Conservation (phyloP, 2,329 filamentous ascomycete genomes). For the Corniculantispora saksenae region DNA sequence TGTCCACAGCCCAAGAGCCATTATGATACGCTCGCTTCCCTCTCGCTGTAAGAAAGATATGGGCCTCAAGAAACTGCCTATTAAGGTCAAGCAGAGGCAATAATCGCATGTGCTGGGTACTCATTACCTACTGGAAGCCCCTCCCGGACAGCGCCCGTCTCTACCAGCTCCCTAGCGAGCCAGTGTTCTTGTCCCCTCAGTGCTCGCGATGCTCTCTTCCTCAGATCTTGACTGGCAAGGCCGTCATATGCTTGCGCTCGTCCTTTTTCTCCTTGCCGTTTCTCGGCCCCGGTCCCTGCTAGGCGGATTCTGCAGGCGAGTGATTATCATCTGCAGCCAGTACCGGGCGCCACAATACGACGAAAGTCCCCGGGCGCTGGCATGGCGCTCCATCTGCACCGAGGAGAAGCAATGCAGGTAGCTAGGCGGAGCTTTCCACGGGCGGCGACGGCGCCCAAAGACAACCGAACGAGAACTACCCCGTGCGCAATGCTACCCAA, state of each 20-base stretch:
- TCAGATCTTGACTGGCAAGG: background rate
- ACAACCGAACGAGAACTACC: background rate
- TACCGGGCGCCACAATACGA: background rate
- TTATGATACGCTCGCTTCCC: background rate
- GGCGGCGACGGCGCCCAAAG: no score
- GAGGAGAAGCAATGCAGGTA: background rate
- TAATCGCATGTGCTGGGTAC: background rate
- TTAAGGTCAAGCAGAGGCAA: background rate
- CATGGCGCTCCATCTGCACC: background rate
- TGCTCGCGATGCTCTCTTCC: background rate
- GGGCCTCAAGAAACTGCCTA: background rate
- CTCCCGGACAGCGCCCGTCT: background rate
- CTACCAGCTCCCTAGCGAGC: background rate
- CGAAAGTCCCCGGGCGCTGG: conserved; percentile 1
- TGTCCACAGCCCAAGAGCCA: background rate
- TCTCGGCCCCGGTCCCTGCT: background rate
- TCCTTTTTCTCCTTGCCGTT: background rate
- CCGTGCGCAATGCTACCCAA: background rate
- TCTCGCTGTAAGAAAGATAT: background rate
- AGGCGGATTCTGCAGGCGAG: conserved; percentile 12
- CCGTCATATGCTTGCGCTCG: background rate
- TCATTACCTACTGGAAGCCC: background rate
- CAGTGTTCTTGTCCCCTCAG: background rate
- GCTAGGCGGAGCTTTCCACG: background rate
- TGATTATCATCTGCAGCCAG: conserved; percentile 16